Conservation (phyloP, 2,329 filamentous ascomycete genomes). For the Septoria petroselini region DNA sequence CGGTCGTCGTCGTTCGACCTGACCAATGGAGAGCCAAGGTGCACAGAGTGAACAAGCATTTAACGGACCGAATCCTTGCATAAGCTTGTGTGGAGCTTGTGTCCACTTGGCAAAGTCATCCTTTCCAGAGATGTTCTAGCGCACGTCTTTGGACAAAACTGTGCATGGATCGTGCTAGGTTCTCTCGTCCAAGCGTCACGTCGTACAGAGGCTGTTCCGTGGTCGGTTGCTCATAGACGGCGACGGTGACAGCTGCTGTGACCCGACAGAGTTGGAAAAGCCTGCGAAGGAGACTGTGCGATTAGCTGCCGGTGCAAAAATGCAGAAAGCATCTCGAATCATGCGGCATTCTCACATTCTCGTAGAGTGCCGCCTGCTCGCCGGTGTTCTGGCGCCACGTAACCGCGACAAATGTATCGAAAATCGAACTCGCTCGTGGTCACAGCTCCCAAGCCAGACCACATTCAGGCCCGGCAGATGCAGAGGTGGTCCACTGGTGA, state of each 20-base stretch:
- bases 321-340: background rate
- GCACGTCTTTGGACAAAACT: background rate
- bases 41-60: constrained; percentile 12
- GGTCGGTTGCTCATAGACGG: no score
- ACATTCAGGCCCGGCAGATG: background rate
- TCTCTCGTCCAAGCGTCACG: background rate
- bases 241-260: background rate
- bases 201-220: no score
- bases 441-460: background rate
- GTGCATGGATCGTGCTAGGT: background rate
- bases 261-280: background rate
- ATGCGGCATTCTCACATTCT: background rate
- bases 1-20: background rate
- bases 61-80: constrained; percentile 16
- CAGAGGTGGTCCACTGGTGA: background rate
- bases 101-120: constrained; percentile 7
- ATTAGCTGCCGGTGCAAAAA: background rate
- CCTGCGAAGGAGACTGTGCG: no score
- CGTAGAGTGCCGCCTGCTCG: no score
- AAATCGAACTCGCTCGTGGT: background rate
- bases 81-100: constrained; percentile 14
- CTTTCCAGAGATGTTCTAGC: constrained; percentile 13
- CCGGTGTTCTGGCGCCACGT: background rate
- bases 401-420: background rate
- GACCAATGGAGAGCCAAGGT: background rate